Evolutionary conservation across 2,329 filamentous ascomycete species (phyloP), one percentile per base, ranked within the genome.

Genomic region (Immersiporthe knoxdaviesiana): DNA sequence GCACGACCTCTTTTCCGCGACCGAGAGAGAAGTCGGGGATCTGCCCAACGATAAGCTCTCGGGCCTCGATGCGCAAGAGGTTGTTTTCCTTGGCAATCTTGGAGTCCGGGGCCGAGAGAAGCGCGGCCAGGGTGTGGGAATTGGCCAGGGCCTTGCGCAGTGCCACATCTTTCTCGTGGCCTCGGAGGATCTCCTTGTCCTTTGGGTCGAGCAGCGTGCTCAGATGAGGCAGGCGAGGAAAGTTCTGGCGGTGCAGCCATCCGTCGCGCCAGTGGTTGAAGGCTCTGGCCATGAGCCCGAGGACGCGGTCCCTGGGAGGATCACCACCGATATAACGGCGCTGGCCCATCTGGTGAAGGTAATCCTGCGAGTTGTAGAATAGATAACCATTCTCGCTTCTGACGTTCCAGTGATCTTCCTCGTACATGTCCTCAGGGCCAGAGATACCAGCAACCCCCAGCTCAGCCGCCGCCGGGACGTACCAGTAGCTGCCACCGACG

Each of bases 181-280:
- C 63, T 18, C 47, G 47, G 4, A 54, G 63, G n/a, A 54, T 54
- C 47, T 65, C 35, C 30, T 65, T 58, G 47, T 65, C 47, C 30
- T 65, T 65, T n/a, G 30, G 30, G 21, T 65, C 63, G 8, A 54
- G n/a, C 11, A 65, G 44, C 2, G 27, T 39, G 18, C 35, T 39
- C n/a, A 65, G 52, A 14, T 54, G 52, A 24, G 44, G 63, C n/a
- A 65, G 47, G 12, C 66, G 39, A n/a, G 66, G 66, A 32, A 65
- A 68, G 10, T 27, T 65, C 10, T 64, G 60, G 11, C 54, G 41
- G n/a, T 65, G 60, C 4, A 65, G 32, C 66, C 66, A 68, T 10
- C 66, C 66, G 30, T 68, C 66, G 11, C 60, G 66, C 66, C 66
- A 68, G 52, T 68, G 66, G 24, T 54, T 65, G 54, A 68, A 68